Base-by-base conservation (phyloP, 176 grass and related monocot species). In the Triticum urartu region DNA sequence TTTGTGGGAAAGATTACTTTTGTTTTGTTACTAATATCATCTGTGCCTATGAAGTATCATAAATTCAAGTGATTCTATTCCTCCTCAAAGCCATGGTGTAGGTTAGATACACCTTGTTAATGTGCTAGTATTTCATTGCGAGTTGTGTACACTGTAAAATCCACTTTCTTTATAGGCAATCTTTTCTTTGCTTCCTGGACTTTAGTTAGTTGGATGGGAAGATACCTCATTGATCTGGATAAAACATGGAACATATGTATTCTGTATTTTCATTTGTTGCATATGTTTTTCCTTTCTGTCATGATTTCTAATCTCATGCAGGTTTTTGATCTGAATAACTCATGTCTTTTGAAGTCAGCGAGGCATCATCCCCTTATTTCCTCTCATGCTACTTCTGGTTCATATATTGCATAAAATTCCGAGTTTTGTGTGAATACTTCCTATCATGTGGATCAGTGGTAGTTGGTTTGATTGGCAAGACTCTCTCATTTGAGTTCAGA, bases 371-470 rank as follows among this genome's bases (percentile, higher is more conserved):
- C 79, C 79, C 86, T 61, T 92, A 86, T 88, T 88, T 92, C 73
- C 85, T 89, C 86, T 90, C 79, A 62, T 89, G 79, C 86, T 90
- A 90, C 80, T 95, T 95, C 85, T 95, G 93, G 93, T 90, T 95
- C 81, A 92, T 88, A 88, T 91, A 88, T 7, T 91, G 86, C 86
- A 87, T 91, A 85, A 91, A 91, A 81, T 91, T 91, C 50, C 89
- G 89, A 88, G 36, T 91, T 88, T 87, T 85, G 89, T 91, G 89
- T 70, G 5, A 88, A 81, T 91, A 81, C 89, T 91, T 87, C 85
- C 81, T 91, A 90, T 82, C 62, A 91, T 91, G 81, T 91, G 89
- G 87, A 84, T 80, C 85, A 84, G 85, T 80, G 87, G 81, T 91
- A 91, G 89, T 65, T 76, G 62, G 81, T 61, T 52, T 84, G 24